Evolutionary conservation across 352 stramenopile genomes (phyloP), one percentile per base, ranked within the genome.

Genomic region (Phytophthora tubulina): DNA sequence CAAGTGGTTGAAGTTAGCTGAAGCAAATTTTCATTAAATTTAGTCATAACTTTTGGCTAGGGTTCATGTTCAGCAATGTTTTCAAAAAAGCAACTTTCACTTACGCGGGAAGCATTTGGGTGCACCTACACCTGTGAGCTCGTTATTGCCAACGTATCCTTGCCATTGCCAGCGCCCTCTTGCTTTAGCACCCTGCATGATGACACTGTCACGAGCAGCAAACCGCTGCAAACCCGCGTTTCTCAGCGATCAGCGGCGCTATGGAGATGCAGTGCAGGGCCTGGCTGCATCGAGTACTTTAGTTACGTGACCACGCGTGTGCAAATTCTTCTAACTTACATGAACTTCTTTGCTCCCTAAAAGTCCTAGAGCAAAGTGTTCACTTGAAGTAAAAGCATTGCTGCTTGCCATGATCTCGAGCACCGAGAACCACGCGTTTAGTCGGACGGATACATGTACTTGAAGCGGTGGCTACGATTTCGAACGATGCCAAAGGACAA

Each of bases 201-300:
- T 55, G 30, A 55, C 49, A 42, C 15, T 35, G 33, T 58, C n/a
- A 58, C 33, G 33, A 58, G n/a, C 31, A 51, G 32, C 32, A 57
- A 38, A 6, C 10, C 46, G 13, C 13, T 15, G 54, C 38, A 46
- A 61, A 48, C 38, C 6, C 39, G 11, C 33, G 21, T 39, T 31
- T 54, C 15, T 64, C 44, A 31, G 63, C 45, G 64, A 64, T 70
- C 45, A 21, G 10, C 8, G 30, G 21, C 42, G 35, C 17, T 17
- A 21, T 42, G 32, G 41, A 39, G 11, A 63, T 17, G 61, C 62
- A 36, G 11, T 13, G 17, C 31, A 45, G 33, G 31, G 46, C 64
- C 55, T 67, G 48, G 55, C 54, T 71, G 54, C 54, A 72, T 35
- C 64, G 56, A 67, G 31, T 56, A 62, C 57, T 73, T 62, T 31